A percentile compares a stretch with the other conserved stretches of the same genome.
phyloP scores from a whole-genome alignment of 1,284 basidiomycete species.

The Apiotrichum veenhuisii region DNA sequence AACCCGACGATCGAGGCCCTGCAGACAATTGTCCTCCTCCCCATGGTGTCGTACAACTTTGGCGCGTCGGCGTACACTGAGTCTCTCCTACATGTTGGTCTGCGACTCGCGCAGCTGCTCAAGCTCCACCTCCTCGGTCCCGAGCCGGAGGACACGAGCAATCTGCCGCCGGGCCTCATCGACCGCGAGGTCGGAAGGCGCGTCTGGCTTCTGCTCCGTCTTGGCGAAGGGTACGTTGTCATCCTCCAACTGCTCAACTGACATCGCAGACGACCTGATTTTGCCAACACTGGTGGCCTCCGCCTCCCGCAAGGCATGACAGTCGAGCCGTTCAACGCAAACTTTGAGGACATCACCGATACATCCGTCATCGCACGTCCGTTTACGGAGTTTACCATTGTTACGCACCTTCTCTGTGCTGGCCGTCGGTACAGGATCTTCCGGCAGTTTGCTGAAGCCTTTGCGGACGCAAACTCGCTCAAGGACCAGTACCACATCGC shows the following conservation, averaged over 20 bases:
- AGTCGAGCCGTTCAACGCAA: conserved; percentile 21
- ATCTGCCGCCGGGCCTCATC: conserved; percentile 17
- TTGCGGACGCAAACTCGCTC: conserved; percentile 16
- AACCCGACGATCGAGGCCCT: conserved; percentile 25
- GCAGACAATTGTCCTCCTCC: conserved; percentile 22
- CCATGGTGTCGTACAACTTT: conserved; percentile 25
- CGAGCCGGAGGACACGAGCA: conserved; percentile 14
- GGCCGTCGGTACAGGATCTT: conserved; percentile 23
- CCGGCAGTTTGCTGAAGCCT: conserved; percentile 23
- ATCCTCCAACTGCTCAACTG: background rate
- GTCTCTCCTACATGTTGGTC: conserved; percentile 21
- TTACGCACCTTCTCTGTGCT: conserved; percentile 17
- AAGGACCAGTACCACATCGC: conserved; percentile 23
- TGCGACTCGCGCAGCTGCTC: conserved; percentile 21
- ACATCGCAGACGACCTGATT: conserved; percentile 15
- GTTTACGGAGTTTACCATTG: conserved; percentile 13
- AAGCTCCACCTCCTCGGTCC: conserved; percentile 20
- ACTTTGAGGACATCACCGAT: conserved; percentile 20
- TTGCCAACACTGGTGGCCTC: conserved; percentile 22
- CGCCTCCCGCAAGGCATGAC: conserved; percentile 22
- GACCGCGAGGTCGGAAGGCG: conserved; percentile 20
- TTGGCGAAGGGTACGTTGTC: conserved; percentile 15
- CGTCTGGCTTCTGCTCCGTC: conserved; percentile 21
- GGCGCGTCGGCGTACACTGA: conserved; percentile 25
- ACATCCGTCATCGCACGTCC: conserved; percentile 13